These are phyloP conservation scores for Skeletonema tropicum DNA, from an alignment of 108 stramenopile species.

Conservation along the genomic window DNA sequence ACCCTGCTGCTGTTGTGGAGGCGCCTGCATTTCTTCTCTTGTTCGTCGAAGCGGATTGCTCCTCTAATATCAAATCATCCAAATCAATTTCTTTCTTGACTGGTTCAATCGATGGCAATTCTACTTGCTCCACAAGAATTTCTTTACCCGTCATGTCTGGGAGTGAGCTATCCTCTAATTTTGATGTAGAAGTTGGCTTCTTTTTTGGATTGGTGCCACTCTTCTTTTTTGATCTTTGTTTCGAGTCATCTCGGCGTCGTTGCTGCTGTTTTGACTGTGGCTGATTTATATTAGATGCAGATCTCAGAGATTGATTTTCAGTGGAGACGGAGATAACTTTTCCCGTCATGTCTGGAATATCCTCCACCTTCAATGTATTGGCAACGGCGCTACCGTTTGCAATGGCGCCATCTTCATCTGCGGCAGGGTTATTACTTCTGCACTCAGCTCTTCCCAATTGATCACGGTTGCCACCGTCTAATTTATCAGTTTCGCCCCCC, in stretches of 20 bases:
- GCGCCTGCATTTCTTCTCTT: not conserved
- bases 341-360: conserved; percentile 12
- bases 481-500: not conserved
- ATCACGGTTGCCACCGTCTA: not conserved
- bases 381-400: not conserved
- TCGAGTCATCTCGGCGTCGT: not conserved
- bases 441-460: too few species aligned
- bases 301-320: not conserved
- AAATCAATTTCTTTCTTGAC: conserved; percentile 2
- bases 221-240: not conserved
- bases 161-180: not conserved
- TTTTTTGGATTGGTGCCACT: not conserved
- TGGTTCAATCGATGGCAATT: not conserved
- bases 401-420: not conserved
- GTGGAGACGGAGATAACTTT: conserved; percentile 4
- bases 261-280: not conserved
- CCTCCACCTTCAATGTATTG: not conserved
- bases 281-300: not conserved
- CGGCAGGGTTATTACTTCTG: too few species aligned
- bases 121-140: conserved; percentile 1
- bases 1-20: not conserved
- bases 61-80: conserved; percentile 1
- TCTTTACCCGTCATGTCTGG: conserved; percentile 12
- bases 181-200: not conserved
- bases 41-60: not conserved